These are phyloP conservation scores for Oidiodendron maius DNA, from an alignment of 495 filamentous ascomycete genomes.

Conservation along the genomic window DNA sequence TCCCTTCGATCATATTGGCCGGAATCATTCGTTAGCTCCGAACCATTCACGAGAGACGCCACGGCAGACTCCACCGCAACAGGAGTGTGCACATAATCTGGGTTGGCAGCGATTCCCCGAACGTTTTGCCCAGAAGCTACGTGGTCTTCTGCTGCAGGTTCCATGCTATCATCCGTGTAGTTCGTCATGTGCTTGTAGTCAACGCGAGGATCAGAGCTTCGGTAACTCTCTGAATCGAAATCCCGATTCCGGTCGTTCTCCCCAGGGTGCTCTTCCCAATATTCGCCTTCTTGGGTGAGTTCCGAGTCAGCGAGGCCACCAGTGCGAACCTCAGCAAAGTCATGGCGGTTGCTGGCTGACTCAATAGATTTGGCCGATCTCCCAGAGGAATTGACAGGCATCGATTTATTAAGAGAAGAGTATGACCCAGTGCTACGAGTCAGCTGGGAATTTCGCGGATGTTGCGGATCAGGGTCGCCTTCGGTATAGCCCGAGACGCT, in stretches of 20 bases:
- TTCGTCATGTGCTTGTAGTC: constrained; percentile 52
- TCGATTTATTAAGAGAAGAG: constrained; percentile 27
- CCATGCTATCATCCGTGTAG: constrained; percentile 64
- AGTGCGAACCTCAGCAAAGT: constrained; percentile 25
- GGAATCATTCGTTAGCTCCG: constrained; percentile 53
- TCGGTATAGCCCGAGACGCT: constrained; percentile 74
- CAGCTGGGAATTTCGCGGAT: constrained; percentile 43
- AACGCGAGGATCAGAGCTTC: constrained; percentile 26
- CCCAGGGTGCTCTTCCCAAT: constrained; percentile 47
- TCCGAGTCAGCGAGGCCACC: constrained; percentile 29
- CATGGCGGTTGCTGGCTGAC: constrained; percentile 20
- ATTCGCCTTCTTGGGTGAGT: constrained; percentile 28
- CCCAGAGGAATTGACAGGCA: constrained; percentile 16
- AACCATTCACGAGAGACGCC: constrained; percentile 78
- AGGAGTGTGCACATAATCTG: constrained; percentile 65
- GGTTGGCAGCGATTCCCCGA: constrained; percentile 61
- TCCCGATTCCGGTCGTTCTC: constrained; percentile 47
- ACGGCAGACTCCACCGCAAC: constrained; percentile 79
- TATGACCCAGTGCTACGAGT: constrained; percentile 40
- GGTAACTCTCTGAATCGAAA: constrained; percentile 38
- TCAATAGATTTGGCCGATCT: constrained; percentile 20
- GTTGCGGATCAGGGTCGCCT: constrained; percentile 38
- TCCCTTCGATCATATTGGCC: constrained; percentile 22
- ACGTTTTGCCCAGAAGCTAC: constrained; percentile 63
- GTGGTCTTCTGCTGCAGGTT: constrained; percentile 51